Evolutionary conservation across 2,329 filamentous ascomycete genomes (phyloP), one percentile per base, ranked within the genome.

Genomic region (Chaetomiaceae sp.): DNA sequence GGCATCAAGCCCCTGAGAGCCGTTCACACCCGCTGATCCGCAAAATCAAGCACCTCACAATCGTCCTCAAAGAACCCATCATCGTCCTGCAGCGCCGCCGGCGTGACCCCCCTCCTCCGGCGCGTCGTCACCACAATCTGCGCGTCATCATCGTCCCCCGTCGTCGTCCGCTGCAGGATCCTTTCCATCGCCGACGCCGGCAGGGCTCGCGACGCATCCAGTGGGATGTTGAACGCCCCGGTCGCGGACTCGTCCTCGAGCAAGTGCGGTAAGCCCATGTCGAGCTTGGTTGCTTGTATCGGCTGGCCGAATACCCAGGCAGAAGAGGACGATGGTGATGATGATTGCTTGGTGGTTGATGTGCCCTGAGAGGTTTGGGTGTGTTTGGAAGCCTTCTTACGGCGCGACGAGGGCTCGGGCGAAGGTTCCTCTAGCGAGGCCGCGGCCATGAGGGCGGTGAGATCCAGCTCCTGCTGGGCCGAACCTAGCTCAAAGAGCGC

Each of bases 1-100:
- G n/a, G n/a, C n/a, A n/a, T n/a, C n/a, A n/a, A n/a, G n/a, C n/a
- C n/a, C n/a, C n/a, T n/a, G n/a, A 22, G 5, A 12, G 3, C 46
- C 27, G 37, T 25, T 37, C 38, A 85, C 29, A 85, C 82, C 66
- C 82, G 74, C 70, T 85, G 82, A 63, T 84, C 82, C 22, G 90
- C 88, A 79, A 94, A 95, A 72, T 95, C 90, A 58, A 95, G 79
- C 53, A 96, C 88, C 68, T 95, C 90, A 62, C 89, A 94, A 66
- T 95, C 91, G 67, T 96, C 89, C 71, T 96, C 91, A 64, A 95
- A 95, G 69, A 95, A 95, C 2, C 87, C 87, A 51, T 86, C 84
- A 53, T 89, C 87, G 40, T 84, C 84, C 36, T 70, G 66, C 27
- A n/a, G n/a, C n/a, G n/a, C n/a, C n/a, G 71, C 68, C 34, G 71